Evolutionary conservation across 2,329 filamentous ascomycete species (phyloP).

Genomic region (Colletotrichum magnum): DNA sequence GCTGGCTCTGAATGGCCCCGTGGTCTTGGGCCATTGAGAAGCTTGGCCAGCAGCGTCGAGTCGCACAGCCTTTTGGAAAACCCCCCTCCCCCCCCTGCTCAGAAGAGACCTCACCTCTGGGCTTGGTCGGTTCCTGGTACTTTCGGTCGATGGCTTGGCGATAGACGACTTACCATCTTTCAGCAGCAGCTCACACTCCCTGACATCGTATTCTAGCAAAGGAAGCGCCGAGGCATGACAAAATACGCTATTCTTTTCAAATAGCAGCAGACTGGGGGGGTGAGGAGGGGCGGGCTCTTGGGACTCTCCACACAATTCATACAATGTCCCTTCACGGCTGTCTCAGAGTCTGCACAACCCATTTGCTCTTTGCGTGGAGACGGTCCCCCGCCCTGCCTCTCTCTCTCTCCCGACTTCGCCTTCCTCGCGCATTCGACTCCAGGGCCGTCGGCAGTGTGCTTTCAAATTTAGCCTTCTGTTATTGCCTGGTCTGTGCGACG

Average conservation of each 20-base stretch:
- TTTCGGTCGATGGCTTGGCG: constrained; percentile 40
- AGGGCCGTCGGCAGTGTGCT: constrained; percentile 30
- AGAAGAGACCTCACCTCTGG: constrained; percentile 26
- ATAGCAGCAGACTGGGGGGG: constrained; percentile 45
- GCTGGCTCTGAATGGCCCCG: constrained; percentile 30
- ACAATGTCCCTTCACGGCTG: constrained; percentile 55
- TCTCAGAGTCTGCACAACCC: constrained; percentile 61
- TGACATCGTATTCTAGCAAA: constrained; percentile 31
- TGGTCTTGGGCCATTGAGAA: constrained; percentile 35
- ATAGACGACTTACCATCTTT: constrained; percentile 23
- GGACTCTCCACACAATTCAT: constrained; percentile 51
- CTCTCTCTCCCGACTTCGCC: constrained; percentile 43
- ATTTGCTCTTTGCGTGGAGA: constrained; percentile 47
- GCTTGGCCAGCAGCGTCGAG: constrained; percentile 33
- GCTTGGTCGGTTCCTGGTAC: constrained; percentile 16
- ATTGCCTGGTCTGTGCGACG: constrained; percentile 39
- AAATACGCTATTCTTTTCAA: constrained; percentile 40
- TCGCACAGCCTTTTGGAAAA: constrained; percentile 20
- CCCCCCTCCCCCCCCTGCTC: constrained; percentile 19
- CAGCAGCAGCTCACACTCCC: constrained; percentile 28
- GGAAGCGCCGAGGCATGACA: constrained; percentile 23
- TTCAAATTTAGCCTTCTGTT: constrained; percentile 31
- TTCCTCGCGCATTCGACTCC: constrained; percentile 38
- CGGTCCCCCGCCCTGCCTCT: constrained; percentile 39
- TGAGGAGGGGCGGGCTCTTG: constrained; percentile 38